These are phyloP conservation scores for Leishmania tarentolae DNA, from an alignment of 208 protist genomes.

Conservation along the genomic window DNA sequence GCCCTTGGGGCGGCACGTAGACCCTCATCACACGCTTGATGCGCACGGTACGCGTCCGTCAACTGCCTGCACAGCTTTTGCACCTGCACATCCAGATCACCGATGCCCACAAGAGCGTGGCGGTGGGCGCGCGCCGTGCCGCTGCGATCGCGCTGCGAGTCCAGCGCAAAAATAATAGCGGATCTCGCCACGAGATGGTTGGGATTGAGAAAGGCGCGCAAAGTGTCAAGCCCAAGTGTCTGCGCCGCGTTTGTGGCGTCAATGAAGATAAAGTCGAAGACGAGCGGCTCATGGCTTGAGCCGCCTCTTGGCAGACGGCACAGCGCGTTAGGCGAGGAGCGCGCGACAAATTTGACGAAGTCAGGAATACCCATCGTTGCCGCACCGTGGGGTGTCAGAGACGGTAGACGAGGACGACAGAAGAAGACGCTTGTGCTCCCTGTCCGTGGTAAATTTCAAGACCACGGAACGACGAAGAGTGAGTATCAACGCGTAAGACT, in stretches of 20 bases:
- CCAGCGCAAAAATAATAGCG: constrained; percentile 80
- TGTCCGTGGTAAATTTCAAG: neutral
- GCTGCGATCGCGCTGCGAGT: constrained; percentile 70
- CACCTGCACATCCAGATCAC: constrained; percentile 76
- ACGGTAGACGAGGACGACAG: neutral
- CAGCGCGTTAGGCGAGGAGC: constrained; percentile 62
- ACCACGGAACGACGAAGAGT: neutral
- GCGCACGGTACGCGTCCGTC: constrained; percentile 32
- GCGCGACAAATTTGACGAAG: constrained; percentile 81
- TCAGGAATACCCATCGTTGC: constrained; percentile 78
- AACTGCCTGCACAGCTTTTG: constrained; percentile 52
- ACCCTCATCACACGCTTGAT: neutral
- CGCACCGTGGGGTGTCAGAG: neutral
- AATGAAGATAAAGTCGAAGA: constrained; percentile 84
- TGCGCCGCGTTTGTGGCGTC: constrained; percentile 86
- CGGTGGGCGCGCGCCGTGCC: constrained; percentile 65
- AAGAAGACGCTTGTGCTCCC: neutral
- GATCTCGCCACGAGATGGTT: constrained; percentile 33
- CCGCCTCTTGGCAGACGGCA: constrained; percentile 52
- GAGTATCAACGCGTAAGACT: neutral
- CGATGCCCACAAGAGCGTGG: constrained; percentile 55
- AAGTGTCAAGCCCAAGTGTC: constrained; percentile 63
- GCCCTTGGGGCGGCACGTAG: neutral
- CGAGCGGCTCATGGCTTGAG: constrained; percentile 18
- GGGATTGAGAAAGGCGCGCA: constrained; percentile 52